Conservation (phyloP, 2,329 filamentous ascomycete genomes). For the Fusarium sp. region DNA sequence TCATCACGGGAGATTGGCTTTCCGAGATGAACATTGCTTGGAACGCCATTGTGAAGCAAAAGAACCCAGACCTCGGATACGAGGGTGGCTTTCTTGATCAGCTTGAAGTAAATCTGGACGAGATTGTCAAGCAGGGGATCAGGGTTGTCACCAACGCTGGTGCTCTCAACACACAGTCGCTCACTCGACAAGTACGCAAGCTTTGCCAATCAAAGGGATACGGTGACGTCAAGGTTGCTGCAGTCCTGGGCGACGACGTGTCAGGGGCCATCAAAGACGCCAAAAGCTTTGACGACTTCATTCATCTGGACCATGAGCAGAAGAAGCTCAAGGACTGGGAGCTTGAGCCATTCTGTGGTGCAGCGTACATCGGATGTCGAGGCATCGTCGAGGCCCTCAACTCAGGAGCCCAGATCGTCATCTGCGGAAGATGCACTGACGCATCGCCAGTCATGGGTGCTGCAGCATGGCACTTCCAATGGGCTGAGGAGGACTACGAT, state of each 20-base stretch:
- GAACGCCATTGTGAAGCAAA: slow-evolving; percentile 46
- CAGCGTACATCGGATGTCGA: slow-evolving; percentile 64
- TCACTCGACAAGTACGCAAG: no score
- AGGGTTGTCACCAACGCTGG: slow-evolving; percentile 69
- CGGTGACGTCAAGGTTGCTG: no score
- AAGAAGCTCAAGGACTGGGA: slow-evolving; percentile 5
- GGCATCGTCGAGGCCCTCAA: slow-evolving; percentile 54
- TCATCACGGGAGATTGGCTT: slow-evolving; percentile 52
- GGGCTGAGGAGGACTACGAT: slow-evolving; percentile 58
- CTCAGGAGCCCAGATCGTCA: slow-evolving; percentile 55
- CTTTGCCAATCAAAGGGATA: no score
- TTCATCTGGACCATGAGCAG: slow-evolving; percentile 22
- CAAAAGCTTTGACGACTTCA: slow-evolving; percentile 19
- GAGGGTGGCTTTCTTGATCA: slow-evolving; percentile 54
- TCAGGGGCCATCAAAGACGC: slow-evolving; percentile 47
- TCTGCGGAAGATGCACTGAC: slow-evolving; percentile 58
- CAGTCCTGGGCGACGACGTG: no score
- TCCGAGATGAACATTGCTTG: slow-evolving; percentile 62
- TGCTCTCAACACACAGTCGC: slow-evolving; percentile 59
- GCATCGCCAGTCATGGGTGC: slow-evolving; percentile 63
- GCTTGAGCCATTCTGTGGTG: slow-evolving; percentile 40
- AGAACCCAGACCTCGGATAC: slow-evolving; percentile 45
- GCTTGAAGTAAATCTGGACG: slow-evolving; percentile 46
- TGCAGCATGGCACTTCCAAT: slow-evolving; percentile 64
- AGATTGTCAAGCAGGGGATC: slow-evolving; percentile 58